Evolutionary conservation across 495 filamentous ascomycete species (phyloP).

Genomic region (Talaromyces liani): DNA sequence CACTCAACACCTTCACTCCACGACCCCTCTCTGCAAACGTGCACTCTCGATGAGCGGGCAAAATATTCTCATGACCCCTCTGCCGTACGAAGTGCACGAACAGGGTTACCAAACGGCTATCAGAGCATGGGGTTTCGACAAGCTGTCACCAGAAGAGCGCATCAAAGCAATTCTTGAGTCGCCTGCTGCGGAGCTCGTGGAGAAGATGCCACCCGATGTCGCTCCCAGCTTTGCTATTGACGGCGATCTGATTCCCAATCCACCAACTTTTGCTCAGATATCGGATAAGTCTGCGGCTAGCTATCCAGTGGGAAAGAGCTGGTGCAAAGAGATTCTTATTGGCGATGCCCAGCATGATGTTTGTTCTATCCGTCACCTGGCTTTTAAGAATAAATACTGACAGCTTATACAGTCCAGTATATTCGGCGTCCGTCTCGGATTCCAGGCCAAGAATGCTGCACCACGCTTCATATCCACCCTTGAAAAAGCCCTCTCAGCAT

Average conservation of each 20-base stretch:
- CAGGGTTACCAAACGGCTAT: constrained; percentile 28
- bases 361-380: constrained; percentile 11
- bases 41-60: constrained; percentile 33
- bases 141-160: constrained; percentile 19
- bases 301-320: constrained; percentile 18
- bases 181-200: constrained; percentile 24
- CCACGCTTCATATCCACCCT: constrained; percentile 23
- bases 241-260: constrained; percentile 24
- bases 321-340: constrained; percentile 35
- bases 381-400: background rate
- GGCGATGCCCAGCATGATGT: constrained; percentile 37
- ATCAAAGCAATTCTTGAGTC: constrained; percentile 25
- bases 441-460: constrained; percentile 22
- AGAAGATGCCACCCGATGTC: constrained; percentile 20
- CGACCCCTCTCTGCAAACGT: constrained; percentile 30
- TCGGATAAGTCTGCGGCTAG: constrained; percentile 13
- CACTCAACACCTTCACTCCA: constrained; percentile 31
- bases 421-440: constrained; percentile 16
- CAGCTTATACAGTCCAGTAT: constrained; percentile 19
- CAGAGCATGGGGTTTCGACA: constrained; percentile 25
- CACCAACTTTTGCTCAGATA: constrained; percentile 18
- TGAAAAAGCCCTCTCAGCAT: constrained; percentile 12
- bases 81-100: constrained; percentile 25
- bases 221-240: constrained; percentile 24
- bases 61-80: constrained; percentile 21